Percentiles rank a stretch among this genome's conserved stretches.
These are phyloP conservation scores for Coemansia erecta DNA, from an alignment of 192 early-diverging fungal species.

Conservation along the genomic window DNA sequence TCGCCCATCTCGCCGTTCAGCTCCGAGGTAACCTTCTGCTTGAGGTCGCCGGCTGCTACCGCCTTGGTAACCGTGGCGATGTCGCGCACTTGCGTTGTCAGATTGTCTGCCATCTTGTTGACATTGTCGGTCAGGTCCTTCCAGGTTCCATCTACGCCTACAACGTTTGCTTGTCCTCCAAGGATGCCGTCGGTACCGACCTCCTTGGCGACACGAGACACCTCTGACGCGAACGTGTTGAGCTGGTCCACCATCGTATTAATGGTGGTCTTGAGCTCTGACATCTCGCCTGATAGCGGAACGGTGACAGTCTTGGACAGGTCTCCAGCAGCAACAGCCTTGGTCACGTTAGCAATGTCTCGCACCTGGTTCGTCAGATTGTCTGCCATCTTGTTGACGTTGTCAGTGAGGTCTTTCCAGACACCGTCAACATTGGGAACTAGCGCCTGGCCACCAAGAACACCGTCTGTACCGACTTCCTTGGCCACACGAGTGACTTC, in stretches of 20 bases:
- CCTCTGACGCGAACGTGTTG: constrained; percentile 60
- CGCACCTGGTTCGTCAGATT: constrained; percentile 63
- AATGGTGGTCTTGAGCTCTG: constrained; percentile 63
- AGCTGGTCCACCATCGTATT: constrained; percentile 68
- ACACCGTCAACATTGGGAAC: constrained; percentile 56
- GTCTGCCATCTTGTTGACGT: constrained; percentile 64
- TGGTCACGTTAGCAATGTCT: constrained; percentile 59
- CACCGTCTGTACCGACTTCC: constrained; percentile 56
- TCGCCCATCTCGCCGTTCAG: constrained; percentile 58
- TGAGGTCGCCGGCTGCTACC: constrained; percentile 59
- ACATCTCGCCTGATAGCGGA: constrained; percentile 56
- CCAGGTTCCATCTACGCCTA: constrained; percentile 57
- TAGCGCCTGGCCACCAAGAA: constrained; percentile 54
- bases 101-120: constrained; percentile 61
- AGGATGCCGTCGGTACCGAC: constrained; percentile 69
- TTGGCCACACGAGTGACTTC: constrained; percentile 54
- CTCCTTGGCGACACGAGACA: constrained; percentile 64
- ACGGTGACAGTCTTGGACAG: constrained; percentile 53
- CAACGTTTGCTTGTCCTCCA: constrained; percentile 59
- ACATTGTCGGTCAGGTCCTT: constrained; percentile 62
- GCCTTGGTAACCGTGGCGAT: constrained; percentile 60
- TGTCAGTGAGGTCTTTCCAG: constrained; percentile 66
- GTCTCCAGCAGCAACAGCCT: constrained; percentile 59
- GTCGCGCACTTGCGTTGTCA: constrained; percentile 60
- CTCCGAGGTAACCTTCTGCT: constrained; percentile 53